These are phyloP conservation scores for Solanum tacnaense DNA, from an alignment of 257 asterid species.

Conservation along the genomic window DNA sequence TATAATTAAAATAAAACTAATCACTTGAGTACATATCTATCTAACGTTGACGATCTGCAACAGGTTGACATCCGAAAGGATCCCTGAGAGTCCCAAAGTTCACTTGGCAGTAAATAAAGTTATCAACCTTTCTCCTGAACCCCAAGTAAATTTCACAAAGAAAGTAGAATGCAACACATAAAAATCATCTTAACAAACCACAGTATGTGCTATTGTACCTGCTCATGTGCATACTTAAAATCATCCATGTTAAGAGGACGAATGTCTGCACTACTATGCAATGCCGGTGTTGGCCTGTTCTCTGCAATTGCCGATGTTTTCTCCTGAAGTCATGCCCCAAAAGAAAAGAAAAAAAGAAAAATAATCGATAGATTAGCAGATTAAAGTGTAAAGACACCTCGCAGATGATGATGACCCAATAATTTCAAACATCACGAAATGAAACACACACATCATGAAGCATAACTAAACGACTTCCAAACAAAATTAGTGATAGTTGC, in stretches of 20 bases:
- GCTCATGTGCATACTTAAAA: constrained; percentile 57
- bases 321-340: constrained; percentile 27
- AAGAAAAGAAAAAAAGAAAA: not conserved
- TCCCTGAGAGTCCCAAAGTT: not conserved
- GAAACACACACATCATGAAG: not conserved
- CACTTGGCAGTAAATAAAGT: not conserved
- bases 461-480: not conserved
- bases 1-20: not conserved
- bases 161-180: not conserved
- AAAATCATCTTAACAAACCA: not conserved
- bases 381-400: not conserved
- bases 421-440: not conserved
- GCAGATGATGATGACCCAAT: not conserved
- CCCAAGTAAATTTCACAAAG: not conserved
- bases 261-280: constrained; percentile 55
- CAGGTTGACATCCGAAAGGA: not conserved
- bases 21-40: not conserved
- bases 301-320: constrained; percentile 45
- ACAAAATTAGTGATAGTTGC: not conserved
- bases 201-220: constrained; percentile 14
- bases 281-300: constrained; percentile 42
- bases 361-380: not conserved
- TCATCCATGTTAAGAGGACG: constrained; percentile 55
- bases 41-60: not conserved
- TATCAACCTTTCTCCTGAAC: not conserved